Conservation (phyloP, 2,329 filamentous ascomycete species). For the Trematosphaeria pertusa region DNA sequence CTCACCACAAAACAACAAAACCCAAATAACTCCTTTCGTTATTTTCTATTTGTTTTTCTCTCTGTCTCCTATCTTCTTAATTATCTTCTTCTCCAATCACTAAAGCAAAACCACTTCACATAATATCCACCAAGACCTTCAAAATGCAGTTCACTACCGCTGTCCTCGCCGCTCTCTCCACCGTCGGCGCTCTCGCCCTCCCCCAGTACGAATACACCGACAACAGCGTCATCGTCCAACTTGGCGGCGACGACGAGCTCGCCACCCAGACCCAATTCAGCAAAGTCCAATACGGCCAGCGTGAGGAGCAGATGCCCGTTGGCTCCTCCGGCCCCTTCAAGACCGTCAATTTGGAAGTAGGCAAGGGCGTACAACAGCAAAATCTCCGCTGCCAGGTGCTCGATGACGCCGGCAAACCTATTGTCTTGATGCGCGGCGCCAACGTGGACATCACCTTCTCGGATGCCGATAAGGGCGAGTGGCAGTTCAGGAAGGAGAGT, state of each 20-base stretch:
- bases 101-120: not conserved
- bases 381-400: constrained; percentile 23
- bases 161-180: constrained; percentile 4
- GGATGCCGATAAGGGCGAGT: constrained; percentile 19
- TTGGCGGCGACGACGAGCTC: not conserved
- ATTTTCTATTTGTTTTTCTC: not conserved
- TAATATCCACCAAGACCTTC: not conserved
- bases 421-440: constrained; percentile 16
- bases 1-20: not conserved
- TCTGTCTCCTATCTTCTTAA: not conserved
- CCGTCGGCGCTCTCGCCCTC: constrained; percentile 4
- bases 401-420: constrained; percentile 13
- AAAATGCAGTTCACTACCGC: constrained; percentile 16
- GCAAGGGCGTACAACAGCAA: constrained; percentile 11
- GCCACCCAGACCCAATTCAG: not conserved
- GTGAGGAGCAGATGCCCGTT: constrained; percentile 5
- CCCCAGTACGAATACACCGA: not conserved
- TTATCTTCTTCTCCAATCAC: not conserved
- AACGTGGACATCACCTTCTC: constrained; percentile 25
- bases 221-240: not conserved
- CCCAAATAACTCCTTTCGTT: not conserved
- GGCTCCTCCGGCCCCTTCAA: constrained; percentile 9
- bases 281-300: constrained; percentile 4
- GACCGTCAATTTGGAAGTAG: constrained; percentile 18
- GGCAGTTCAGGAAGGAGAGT: constrained; percentile 18